Conservation (phyloP, 129 eudicot species). For the Tagetes erecta region DNA sequence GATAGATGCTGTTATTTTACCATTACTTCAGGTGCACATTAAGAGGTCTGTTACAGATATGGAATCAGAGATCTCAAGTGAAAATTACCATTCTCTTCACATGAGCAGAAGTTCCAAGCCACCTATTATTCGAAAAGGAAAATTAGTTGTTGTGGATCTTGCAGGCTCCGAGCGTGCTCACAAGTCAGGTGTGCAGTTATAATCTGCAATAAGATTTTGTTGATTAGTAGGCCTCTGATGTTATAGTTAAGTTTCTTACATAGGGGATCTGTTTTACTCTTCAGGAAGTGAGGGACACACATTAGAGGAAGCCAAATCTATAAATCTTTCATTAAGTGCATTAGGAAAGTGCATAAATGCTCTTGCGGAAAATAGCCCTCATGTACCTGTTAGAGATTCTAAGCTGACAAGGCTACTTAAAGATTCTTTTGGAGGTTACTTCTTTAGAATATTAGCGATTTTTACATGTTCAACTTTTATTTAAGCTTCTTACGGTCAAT, state of each 20-base stretch:
- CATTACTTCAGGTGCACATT: conserved; percentile 69
- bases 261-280: conserved; percentile 4
- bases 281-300: conserved; percentile 99
- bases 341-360: conserved; percentile 99
- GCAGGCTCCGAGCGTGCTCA: conserved; percentile 99
- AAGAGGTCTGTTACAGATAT: conserved; percentile 70
- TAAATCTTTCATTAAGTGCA: conserved; percentile 96
- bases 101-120: conserved; percentile 58
- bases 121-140: conserved; percentile 86
- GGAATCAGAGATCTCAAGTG: conserved; percentile 66
- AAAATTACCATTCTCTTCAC: conserved; percentile 51
- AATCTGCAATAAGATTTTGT: not conserved
- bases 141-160: conserved; percentile 94
- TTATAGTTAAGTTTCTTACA: conserved; percentile 22
- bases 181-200: conserved; percentile 77
- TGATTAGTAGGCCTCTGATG: not conserved
- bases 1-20: not conserved
- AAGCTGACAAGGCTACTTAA: conserved; percentile 95
- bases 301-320: conserved; percentile 97
- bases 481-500: conserved; percentile 7
- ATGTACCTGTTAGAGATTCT: conserved; percentile 99
- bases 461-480: not conserved
- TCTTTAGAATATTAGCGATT: conserved; percentile 1
- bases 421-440: conserved; percentile 99
- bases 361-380: conserved; percentile 95